Evolutionary conservation across 2,329 filamentous ascomycete genomes (phyloP).

Genomic region (Cytospora leucostoma): DNA sequence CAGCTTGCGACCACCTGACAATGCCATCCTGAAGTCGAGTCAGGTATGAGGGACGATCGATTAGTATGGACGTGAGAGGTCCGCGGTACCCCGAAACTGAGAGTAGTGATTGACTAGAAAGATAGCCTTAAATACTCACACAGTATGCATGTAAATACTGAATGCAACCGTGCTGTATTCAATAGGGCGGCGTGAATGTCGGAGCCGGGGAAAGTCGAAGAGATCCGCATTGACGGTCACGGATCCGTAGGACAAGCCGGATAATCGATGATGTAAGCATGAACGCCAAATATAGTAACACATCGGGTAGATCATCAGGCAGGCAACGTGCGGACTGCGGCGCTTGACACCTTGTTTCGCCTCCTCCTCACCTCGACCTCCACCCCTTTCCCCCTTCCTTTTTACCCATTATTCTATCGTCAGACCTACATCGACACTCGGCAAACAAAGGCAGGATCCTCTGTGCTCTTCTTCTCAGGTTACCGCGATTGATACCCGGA

Average conservation of each 20-base stretch:
- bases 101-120: not conserved
- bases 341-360: not conserved
- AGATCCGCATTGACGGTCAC: not conserved
- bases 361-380: slow-evolving; percentile 4
- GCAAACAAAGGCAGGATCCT: slow-evolving; percentile 16
- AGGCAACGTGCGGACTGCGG: not conserved
- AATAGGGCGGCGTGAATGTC: not conserved
- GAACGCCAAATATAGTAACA: too few relatives aligned
- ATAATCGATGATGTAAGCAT: too few relatives aligned
- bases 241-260: not conserved
- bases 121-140: not conserved
- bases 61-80: too few relatives aligned
- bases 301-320: not conserved
- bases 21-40: not conserved
- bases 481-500: not conserved
- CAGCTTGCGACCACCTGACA: not conserved
- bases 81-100: not conserved
- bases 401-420: slow-evolving; percentile 1
- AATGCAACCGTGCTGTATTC: not conserved
- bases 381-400: slow-evolving; percentile 3
- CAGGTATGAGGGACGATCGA: not conserved
- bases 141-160: too few relatives aligned
- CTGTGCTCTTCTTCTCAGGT: not conserved
- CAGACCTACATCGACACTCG: slow-evolving; percentile 5
- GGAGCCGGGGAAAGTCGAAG: not conserved